Base-by-base conservation (phyloP, 2,329 filamentous ascomycete genomes). In the Trichoderma lentiforme region DNA sequence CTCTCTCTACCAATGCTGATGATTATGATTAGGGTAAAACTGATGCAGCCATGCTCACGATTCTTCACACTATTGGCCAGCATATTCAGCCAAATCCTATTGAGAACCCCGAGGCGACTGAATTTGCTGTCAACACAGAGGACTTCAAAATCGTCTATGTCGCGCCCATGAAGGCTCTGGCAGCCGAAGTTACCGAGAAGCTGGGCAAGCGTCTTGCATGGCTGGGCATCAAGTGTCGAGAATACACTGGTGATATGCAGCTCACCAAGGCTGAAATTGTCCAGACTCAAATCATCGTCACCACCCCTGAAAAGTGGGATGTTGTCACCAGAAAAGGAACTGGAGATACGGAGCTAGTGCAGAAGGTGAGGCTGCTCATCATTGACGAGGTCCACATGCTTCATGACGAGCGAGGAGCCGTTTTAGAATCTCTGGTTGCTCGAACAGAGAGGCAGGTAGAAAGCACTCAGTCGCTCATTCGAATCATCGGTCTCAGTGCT, bases 361-460 rank as follows among this genome's bases (percentile, higher is more conserved):
- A 99, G 78, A 99, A 99, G 80, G 96, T 99, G 28, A 90, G 95
- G 12, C 86, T 99, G 2, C 87, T 99, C 73, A 98, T 99, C 77
- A 98, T 99, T 74, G 96, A 99, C 81, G 96, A 99, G 83, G 96
- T 99, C 1, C 96, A 99, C 79, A 99, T 99, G 97, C 91, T 99
- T 77, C 97, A 99, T 78, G 96, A 99, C 80, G 96, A 98, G 81
- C 91, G 96, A 80, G 96, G 96, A 78, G 94, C 97, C 14, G 97
- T 99, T 0, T 87, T 99, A 32, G 96, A 99, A 80, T 98, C 95
- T 6, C 86, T 99, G 26, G 97, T 99, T 18, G 96, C 96, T 12
- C 90, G 96, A 77, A 99, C 97, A 0, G 92, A 98, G 83, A 88
- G 96, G 74, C 96, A 99, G 78, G 97, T 99, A 0, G 97, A 99